Percentiles rank a stretch among this genome's conserved stretches.
Conservation (phyloP, 805 yeast genomes). For the Kuraishia hungarica region DNA sequence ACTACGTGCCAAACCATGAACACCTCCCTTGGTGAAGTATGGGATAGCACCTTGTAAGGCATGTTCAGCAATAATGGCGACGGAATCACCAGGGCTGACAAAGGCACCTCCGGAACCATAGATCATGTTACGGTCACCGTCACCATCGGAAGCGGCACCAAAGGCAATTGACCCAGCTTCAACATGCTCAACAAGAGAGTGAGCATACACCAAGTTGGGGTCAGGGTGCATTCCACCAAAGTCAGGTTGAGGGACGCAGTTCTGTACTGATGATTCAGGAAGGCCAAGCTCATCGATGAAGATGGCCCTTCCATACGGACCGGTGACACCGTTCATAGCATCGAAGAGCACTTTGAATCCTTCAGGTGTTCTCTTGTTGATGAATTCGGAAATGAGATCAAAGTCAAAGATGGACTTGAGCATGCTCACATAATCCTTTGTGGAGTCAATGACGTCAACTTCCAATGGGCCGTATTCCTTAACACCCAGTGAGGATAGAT, state of each 20-base stretch:
- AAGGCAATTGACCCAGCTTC: conserved; percentile 75
- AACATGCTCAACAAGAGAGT: conserved; percentile 77
- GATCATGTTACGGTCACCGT: conserved; percentile 98
- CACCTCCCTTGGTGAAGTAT: conserved; percentile 80
- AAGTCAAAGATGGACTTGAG: conserved; percentile 85
- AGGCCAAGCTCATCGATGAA: conserved; percentile 82
- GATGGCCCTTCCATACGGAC: conserved; percentile 85
- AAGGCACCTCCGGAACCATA: conserved; percentile 83
- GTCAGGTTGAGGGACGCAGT: conserved; percentile 73
- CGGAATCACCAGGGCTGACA: conserved; percentile 97
- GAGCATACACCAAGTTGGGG: conserved; percentile 93
- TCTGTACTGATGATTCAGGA: conserved; percentile 64
- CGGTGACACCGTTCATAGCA: conserved; percentile 91
- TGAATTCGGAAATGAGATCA: conserved; percentile 64
- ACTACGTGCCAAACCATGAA: conserved; percentile 89
- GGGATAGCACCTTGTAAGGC: conserved; percentile 64
- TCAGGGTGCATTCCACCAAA: conserved; percentile 98
- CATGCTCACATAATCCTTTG: conserved; percentile 68
- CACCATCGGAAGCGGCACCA: conserved; percentile 99
- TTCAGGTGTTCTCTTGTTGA: conserved; percentile 38
- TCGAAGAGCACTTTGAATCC: conserved; percentile 77
- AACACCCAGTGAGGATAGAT: conserved; percentile 49
- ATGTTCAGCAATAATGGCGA: conserved; percentile 93
- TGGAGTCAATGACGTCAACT: conserved; percentile 79
- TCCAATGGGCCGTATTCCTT: conserved; percentile 47